These are phyloP conservation scores for Gymnopilus dilepis DNA, from an alignment of 768 basidiomycete genomes.

Conservation along the genomic window DNA sequence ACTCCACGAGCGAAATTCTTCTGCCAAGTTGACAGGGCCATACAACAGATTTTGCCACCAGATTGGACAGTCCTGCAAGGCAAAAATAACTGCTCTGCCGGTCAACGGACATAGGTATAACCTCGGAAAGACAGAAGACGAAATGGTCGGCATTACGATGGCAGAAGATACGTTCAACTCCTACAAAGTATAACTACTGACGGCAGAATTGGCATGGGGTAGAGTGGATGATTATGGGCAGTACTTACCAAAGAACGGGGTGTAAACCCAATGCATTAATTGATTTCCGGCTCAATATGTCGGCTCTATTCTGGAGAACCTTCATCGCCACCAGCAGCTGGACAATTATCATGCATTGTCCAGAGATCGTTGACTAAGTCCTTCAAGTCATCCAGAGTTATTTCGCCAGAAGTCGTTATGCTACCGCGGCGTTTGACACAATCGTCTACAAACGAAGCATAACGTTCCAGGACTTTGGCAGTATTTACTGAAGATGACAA, in stretches of 20 bases:
- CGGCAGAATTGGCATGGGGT: not conserved
- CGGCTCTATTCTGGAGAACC: not conserved
- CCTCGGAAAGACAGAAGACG: not conserved
- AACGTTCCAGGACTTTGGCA: conserved; percentile 49
- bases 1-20: not conserved
- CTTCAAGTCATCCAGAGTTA: conserved; percentile 60
- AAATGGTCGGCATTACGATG: not conserved
- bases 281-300: not conserved
- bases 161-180: not conserved
- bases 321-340: conserved; percentile 15
- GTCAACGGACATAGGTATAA: conserved; percentile 5
- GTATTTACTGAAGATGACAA: conserved; percentile 47
- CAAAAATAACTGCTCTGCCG: not conserved
- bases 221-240: not conserved
- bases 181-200: not conserved
- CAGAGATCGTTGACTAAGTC: conserved; percentile 65
- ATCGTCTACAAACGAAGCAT: conserved; percentile 56
- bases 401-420: conserved; percentile 39
- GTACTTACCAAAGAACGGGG: not conserved
- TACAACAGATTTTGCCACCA: not conserved
- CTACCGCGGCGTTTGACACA: conserved; percentile 45
- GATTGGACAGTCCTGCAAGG: not conserved
- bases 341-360: conserved; percentile 57
- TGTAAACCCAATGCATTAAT: not conserved
- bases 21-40: not conserved